Conservation (phyloP, 23 red algal species). For the Agarophyton chilense region DNA sequence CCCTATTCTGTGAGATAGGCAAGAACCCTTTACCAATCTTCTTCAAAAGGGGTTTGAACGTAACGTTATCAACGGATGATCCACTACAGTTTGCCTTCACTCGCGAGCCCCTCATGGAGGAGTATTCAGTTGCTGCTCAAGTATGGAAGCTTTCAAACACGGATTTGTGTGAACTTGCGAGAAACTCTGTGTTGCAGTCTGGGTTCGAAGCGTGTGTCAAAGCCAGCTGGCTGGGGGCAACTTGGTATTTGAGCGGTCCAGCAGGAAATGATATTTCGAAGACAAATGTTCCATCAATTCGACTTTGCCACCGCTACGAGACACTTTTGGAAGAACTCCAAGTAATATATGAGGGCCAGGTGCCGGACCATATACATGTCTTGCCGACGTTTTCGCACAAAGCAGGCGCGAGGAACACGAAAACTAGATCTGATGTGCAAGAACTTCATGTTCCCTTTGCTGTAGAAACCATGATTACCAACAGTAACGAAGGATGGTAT, state of each 20-base stretch:
- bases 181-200: constrained; percentile 96
- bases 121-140: constrained; percentile 92
- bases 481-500: neutral
- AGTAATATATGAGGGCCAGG: constrained; percentile 54
- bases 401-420: neutral
- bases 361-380: constrained; percentile 50
- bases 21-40: constrained; percentile 80
- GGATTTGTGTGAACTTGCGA: constrained; percentile 92
- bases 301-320: constrained; percentile 82
- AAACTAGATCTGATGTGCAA: neutral
- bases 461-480: neutral
- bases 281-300: constrained; percentile 91
- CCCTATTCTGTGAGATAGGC: constrained; percentile 85
- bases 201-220: constrained; percentile 95
- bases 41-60: constrained; percentile 87
- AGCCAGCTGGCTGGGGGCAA: constrained; percentile 73
- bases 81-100: constrained; percentile 94
- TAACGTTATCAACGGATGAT: constrained; percentile 90
- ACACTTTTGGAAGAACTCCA: constrained; percentile 83
- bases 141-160: constrained; percentile 86
- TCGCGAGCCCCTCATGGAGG: constrained; percentile 95
- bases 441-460: neutral
- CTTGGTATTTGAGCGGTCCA: constrained; percentile 63
- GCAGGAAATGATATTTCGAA: constrained; percentile 84
- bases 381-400: constrained; percentile 61